Base-by-base conservation (phyloP, 2,329 filamentous ascomycete genomes). In the Epichloe hybrida region DNA sequence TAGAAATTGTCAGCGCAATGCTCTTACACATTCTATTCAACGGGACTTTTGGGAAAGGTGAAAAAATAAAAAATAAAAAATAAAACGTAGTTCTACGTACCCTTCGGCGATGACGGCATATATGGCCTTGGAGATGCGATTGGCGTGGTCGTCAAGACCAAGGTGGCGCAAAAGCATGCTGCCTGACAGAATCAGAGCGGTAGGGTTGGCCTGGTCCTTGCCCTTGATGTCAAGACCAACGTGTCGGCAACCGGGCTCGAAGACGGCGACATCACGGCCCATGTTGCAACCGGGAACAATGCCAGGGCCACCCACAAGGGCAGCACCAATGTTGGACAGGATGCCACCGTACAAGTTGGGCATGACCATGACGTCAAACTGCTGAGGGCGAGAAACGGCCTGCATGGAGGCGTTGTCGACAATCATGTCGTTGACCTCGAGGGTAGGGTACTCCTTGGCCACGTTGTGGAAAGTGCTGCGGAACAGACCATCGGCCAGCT, bases 361-460 rank as follows among this genome's bases (percentile, higher is more conserved):
- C 90, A 97, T 97, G 70, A 98, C 93, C 84, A 98, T 88, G 63
- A 98, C 93, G 70, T 98, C 93, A 68, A 98, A 98, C 73, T 98
- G 93, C 75, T 97, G 93, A 56, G 93, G 93, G 59, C 82, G 80
- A 60, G 88, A 90, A 61, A 98, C 93, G 68, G 89, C 94, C 78
- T 98, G 93, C 93, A 98, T 98, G 66, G 88, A 95, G 65, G 93
- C 93, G 73, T 98, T 98, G 76, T 98, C 93, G 72, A 98, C 93
- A 71, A 98, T 98, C 91, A 98, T 96, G 75, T 98, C 93, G 77
- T 94, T 94, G 67, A 84, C 85, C 77, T 96, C 87, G 62, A 98
- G 79, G 56, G 88, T 94, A 54, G 93, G 91, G 76, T 93, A 98
- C 70, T 95, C 88, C 76, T 94, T 86, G 59, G 89, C 87, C 60